These are phyloP conservation scores for Elongisporangium senticosum DNA, from an alignment of 352 stramenopile genomes.

Conservation along the genomic window DNA sequence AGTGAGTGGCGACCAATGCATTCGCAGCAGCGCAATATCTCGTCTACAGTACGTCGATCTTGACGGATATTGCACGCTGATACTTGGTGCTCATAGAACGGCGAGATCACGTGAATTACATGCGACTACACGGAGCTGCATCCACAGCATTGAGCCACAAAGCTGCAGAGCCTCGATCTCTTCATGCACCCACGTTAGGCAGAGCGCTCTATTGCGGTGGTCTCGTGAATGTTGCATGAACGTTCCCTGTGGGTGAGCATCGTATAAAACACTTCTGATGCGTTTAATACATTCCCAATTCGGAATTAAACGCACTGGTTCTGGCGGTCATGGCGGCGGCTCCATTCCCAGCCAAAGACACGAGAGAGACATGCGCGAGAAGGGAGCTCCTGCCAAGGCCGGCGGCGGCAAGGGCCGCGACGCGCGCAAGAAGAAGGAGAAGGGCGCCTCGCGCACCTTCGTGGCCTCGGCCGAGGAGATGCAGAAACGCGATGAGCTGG, in stretches of 20 bases:
- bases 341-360: background rate
- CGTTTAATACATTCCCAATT: background rate
- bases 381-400: slow-evolving; percentile 33
- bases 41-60: too few species aligned
- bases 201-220: too few species aligned
- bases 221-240: background rate
- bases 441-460: slow-evolving; percentile 68
- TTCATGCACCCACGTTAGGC: background rate
- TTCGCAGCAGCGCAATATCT: too few species aligned
- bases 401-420: slow-evolving; percentile 38
- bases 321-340: background rate
- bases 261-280: background rate
- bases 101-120: too few species aligned
- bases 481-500: slow-evolving; percentile 57
- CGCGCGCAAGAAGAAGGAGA: slow-evolving; percentile 61
- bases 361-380: slow-evolving; percentile 43
- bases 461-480: slow-evolving; percentile 85
- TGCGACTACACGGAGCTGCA: too few species aligned
- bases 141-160: too few species aligned
- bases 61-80: too few species aligned
- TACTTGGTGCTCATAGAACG: too few species aligned
- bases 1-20: too few species aligned
- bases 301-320: background rate
- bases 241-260: background rate
- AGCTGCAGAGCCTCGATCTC: too few species aligned